Conservation (phyloP, 768 basidiomycete genomes). For the Tephrocybe sp. region DNA sequence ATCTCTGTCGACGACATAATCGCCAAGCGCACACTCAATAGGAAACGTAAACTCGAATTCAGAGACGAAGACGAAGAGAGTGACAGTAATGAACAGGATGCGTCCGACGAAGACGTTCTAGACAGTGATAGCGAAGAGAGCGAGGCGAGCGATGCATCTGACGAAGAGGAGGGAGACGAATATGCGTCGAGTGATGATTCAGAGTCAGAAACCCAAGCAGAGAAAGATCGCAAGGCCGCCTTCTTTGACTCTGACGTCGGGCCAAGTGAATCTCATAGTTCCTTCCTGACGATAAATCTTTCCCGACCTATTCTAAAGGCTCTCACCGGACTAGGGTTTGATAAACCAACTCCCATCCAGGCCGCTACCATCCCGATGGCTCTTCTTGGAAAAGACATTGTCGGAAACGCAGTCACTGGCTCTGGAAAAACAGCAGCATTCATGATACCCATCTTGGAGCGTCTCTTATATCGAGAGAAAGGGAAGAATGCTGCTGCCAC, state of each 20-base stretch:
- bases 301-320: slow-evolving; percentile 94
- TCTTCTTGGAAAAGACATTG: slow-evolving; percentile 91
- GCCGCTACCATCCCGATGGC: slow-evolving; percentile 92
- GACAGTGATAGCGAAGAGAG: not conserved
- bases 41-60: slow-evolving; percentile 64
- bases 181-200: slow-evolving; percentile 34
- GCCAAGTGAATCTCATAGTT: slow-evolving; percentile 55
- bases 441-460: slow-evolving; percentile 90
- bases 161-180: slow-evolving; percentile 26
- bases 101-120: slow-evolving; percentile 17
- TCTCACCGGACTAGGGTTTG: slow-evolving; percentile 76
- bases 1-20: slow-evolving; percentile 94
- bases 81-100: slow-evolving; percentile 32
- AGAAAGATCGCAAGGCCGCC: slow-evolving; percentile 78
- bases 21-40: slow-evolving; percentile 55
- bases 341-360: slow-evolving; percentile 93
- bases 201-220: slow-evolving; percentile 57
- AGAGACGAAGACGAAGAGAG: slow-evolving; percentile 34
- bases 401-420: slow-evolving; percentile 94
- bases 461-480: slow-evolving; percentile 88
- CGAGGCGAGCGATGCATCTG: slow-evolving; percentile 30
- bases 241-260: slow-evolving; percentile 73
- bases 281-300: slow-evolving; percentile 92
- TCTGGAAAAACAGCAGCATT: slow-evolving; percentile 99
- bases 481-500: slow-evolving; percentile 84